A percentile compares a stretch with the other conserved stretches of the same genome.
phyloP scores from a whole-genome alignment of 2,329 filamentous ascomycete species.

The Nothopassalora personata region DNA sequence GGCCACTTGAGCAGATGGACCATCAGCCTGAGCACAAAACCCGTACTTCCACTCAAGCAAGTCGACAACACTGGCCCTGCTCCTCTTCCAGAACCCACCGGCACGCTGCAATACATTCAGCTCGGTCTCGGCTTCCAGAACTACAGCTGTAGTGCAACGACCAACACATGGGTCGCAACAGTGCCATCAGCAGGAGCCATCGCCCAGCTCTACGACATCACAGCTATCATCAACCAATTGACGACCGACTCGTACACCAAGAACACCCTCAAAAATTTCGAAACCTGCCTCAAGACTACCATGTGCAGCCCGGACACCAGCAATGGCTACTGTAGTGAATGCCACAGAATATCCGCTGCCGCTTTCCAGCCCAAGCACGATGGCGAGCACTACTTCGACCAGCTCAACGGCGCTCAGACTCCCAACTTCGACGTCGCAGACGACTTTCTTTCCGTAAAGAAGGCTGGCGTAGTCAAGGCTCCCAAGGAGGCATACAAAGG shows the following conservation, averaged over 20 bases:
- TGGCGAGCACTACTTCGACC: constrained; percentile 62
- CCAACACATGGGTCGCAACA: constrained; percentile 24
- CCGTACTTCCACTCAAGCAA: constrained; percentile 13
- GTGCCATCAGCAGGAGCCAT: constrained; percentile 38
- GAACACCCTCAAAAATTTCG: constrained; percentile 15
- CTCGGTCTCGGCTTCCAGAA: constrained; percentile 64
- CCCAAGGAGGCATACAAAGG: constrained; percentile 43
- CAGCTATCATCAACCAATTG: constrained; percentile 31
- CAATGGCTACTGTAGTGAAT: constrained; percentile 15
- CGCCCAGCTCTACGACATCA: constrained; percentile 31
- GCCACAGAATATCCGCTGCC: constrained; percentile 27
- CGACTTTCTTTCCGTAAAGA: constrained; percentile 45
- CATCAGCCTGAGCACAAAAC: constrained; percentile 2
- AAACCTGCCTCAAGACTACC: constrained; percentile 17
- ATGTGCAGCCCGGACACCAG: constrained; percentile 8
- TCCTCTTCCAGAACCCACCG: constrained; percentile 16
- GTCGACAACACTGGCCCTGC: constrained; percentile 14
- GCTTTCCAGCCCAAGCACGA: constrained; percentile 29
- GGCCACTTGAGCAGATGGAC: not conserved
- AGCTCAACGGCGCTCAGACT: constrained; percentile 37
- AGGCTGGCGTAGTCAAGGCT: constrained; percentile 48
- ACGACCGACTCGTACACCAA: constrained; percentile 16
- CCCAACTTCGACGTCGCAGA: constrained; percentile 57
- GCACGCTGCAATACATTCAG: constrained; percentile 41
- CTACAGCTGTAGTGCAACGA: constrained; percentile 53